Conservation (phyloP, 768 basidiomycete species). For the Russula olivacea region DNA sequence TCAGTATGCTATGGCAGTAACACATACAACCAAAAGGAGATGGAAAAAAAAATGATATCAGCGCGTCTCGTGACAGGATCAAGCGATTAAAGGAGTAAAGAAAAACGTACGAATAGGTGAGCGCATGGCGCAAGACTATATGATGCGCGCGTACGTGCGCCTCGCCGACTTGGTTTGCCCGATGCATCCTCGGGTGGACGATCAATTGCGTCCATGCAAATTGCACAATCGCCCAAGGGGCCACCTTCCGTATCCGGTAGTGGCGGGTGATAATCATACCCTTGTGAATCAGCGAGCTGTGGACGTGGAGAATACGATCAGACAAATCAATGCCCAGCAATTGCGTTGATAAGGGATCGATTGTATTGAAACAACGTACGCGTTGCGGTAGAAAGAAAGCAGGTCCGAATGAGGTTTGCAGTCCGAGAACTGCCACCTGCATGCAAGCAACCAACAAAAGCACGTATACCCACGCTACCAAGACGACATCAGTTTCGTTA, state of each 20-base stretch:
- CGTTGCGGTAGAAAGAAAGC: conserved; percentile 61
- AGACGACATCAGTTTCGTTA: neutral
- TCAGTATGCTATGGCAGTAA: conserved; percentile 60
- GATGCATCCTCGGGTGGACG: conserved; percentile 35
- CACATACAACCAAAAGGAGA: neutral
- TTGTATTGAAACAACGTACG: neutral
- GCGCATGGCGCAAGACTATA: conserved; percentile 88
- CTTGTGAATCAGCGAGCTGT: conserved; percentile 54
- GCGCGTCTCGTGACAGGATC: neutral
- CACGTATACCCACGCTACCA: conserved; percentile 57
- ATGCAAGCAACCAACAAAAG: conserved; percentile 54
- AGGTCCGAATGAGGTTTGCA: conserved; percentile 75
- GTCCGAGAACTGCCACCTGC: conserved; percentile 55
- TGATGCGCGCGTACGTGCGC: conserved; percentile 4
- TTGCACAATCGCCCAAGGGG: conserved; percentile 80
- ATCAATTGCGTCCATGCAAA: conserved; percentile 85
- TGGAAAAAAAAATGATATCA: conserved; percentile 1
- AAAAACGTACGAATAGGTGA: conserved; percentile 71
- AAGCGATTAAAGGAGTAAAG: neutral
- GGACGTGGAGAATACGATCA: neutral
- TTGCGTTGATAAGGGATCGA: neutral
- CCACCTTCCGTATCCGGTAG: conserved; percentile 71
- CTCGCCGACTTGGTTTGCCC: conserved; percentile 15
- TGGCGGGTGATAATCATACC: conserved; percentile 82
- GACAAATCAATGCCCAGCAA: neutral